These are phyloP conservation scores for Citrus sp. DNA, from an alignment of 345 rosid species.

Conservation along the genomic window DNA sequence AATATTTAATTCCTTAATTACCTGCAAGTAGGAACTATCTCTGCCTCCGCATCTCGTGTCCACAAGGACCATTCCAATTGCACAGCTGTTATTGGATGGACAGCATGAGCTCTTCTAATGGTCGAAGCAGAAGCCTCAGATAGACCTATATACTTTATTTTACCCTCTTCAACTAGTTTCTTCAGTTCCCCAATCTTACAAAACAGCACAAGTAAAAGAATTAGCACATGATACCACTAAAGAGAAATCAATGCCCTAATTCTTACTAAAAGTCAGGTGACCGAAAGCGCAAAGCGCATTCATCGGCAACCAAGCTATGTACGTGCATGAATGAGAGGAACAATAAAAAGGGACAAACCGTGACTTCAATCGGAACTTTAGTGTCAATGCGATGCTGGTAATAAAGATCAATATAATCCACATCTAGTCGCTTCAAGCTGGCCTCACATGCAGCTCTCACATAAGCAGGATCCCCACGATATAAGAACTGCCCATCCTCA, in stretches of 20 bases:
- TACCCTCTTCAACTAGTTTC: constrained; percentile 78
- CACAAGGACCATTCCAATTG: constrained; percentile 82
- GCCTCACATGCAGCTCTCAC: constrained; percentile 45
- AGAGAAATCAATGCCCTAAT: neutral
- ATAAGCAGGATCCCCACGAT: constrained; percentile 36
- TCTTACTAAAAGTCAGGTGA: too few species aligned
- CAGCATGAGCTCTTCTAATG: constrained; percentile 73
- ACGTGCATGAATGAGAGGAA: neutral
- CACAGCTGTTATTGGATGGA: constrained; percentile 68
- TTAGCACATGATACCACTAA: neutral
- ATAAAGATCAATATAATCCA: constrained; percentile 43
- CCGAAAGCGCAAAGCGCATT: too few species aligned
- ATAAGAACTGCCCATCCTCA: neutral
- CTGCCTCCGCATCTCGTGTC: constrained; percentile 75
- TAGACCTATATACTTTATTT: constrained; percentile 62
- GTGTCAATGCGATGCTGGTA: constrained; percentile 45
- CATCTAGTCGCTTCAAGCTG: constrained; percentile 40
- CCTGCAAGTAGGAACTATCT: constrained; percentile 30
- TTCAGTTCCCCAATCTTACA: constrained; percentile 51
- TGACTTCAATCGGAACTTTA: constrained; percentile 29
- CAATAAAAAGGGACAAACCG: constrained; percentile 19
- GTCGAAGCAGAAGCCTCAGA: constrained; percentile 82
- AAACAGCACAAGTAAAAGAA: neutral
- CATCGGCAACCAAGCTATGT: neutral
- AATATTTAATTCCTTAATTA: constrained; percentile 20